Percentiles rank a stretch among this genome's conserved stretches.
Conservation (phyloP, 495 filamentous ascomycete species). For the Penicillium antarcticum region DNA sequence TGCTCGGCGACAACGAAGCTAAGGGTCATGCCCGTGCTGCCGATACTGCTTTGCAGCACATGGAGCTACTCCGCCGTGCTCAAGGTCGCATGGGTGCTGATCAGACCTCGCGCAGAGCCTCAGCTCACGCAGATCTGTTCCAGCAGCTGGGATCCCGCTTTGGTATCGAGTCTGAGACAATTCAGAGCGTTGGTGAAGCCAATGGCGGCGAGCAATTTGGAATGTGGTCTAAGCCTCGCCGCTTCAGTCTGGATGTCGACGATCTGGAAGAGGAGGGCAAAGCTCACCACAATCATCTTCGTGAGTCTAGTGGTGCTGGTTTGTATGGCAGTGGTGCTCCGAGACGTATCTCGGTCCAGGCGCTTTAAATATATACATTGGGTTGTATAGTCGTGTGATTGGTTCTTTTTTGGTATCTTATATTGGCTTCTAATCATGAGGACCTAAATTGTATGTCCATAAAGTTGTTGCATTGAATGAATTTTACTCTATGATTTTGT, state of each 20-base stretch:
- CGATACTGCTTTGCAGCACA: constrained; percentile 41
- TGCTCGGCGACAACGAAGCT: constrained; percentile 42
- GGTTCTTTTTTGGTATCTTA: neutral
- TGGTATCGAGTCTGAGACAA: constrained; percentile 24
- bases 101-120: constrained; percentile 15
- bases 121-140: constrained; percentile 26
- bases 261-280: constrained; percentile 26
- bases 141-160: constrained; percentile 32
- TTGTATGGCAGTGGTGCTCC: constrained; percentile 28
- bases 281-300: constrained; percentile 35
- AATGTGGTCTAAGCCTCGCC: constrained; percentile 37
- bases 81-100: constrained; percentile 28
- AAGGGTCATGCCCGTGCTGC: constrained; percentile 29
- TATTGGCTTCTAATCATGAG: neutral
- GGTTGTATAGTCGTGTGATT: too few species aligned
- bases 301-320: constrained; percentile 34
- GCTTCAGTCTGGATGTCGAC: constrained; percentile 40
- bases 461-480: neutral
- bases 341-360: constrained; percentile 27
- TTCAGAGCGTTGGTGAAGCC: constrained; percentile 18
- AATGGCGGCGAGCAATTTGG: constrained; percentile 31
- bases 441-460: neutral
- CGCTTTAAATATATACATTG: constrained; percentile 7
- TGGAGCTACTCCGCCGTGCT: constrained; percentile 50
- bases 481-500: neutral